Conservation (phyloP, 495 filamentous ascomycete species). For the Cercophora sp. region DNA sequence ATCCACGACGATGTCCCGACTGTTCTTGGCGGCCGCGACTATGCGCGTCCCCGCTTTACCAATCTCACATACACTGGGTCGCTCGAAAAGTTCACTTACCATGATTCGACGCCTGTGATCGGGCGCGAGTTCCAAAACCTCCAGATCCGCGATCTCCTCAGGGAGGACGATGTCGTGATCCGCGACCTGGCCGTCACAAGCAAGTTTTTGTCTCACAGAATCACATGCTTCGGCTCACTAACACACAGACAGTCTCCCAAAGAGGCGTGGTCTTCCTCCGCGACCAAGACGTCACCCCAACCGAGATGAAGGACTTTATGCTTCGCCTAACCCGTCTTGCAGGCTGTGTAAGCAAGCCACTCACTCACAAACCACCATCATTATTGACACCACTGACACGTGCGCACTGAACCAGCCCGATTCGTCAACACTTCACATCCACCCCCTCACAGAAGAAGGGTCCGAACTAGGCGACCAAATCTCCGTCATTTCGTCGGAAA, state of each 20-base stretch:
- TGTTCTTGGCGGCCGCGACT: conserved; percentile 17
- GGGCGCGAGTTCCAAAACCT: conserved; percentile 68
- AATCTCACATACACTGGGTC: conserved; percentile 15
- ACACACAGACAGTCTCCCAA: conserved; percentile 59
- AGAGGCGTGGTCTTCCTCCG: conserved; percentile 74
- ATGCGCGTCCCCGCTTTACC: conserved; percentile 11
- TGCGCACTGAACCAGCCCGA: conserved; percentile 19
- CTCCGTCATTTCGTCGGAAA: conserved; percentile 40
- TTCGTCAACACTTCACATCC: conserved; percentile 20
- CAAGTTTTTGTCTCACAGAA: background rate
- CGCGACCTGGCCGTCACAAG: conserved; percentile 19
- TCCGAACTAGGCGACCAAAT: conserved; percentile 40
- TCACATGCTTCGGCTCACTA: conserved; percentile 16
- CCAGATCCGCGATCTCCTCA: conserved; percentile 56
- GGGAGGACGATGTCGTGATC: conserved; percentile 11
- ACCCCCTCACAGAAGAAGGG: conserved; percentile 23
- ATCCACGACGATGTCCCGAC: background rate
- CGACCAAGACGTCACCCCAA: conserved; percentile 54
- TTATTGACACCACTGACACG: background rate
- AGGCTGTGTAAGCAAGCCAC: conserved; percentile 52
- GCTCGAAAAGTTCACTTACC: conserved; percentile 31
- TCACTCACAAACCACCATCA: background rate
- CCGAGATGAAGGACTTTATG: conserved; percentile 24
- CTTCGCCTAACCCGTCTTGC: conserved; percentile 42
- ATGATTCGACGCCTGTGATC: conserved; percentile 65